Evolutionary conservation across 179 eudicot species (phyloP).

Genomic region (Corrigiola litoralis): DNA sequence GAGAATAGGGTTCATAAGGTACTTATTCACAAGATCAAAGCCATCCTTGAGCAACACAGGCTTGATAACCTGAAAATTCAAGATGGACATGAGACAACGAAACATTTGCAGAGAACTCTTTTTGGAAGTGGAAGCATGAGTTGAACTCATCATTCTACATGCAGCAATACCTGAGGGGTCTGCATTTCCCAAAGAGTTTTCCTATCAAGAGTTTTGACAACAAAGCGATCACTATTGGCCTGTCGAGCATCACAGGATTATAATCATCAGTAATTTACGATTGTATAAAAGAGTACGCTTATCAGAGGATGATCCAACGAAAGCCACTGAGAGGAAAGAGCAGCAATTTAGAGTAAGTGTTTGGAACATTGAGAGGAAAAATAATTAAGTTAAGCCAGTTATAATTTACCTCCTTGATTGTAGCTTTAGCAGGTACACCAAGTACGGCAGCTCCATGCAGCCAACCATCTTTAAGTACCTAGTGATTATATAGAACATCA

Average conservation of each 20-base stretch:
- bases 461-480: constrained; percentile 89
- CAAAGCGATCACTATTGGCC: constrained; percentile 72
- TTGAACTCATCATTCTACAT: neutral
- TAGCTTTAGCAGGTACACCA: constrained; percentile 96
- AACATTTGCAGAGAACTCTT: neutral
- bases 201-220: constrained; percentile 81
- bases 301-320: neutral
- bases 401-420: constrained; percentile 79
- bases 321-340: neutral
- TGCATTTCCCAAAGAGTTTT: constrained; percentile 99
- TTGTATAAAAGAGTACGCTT: neutral
- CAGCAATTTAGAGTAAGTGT: no score
- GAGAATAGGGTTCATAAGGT: constrained; percentile 2
- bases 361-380: no score
- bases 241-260: constrained; percentile 26
- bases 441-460: constrained; percentile 94
- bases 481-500: neutral
- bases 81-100: neutral
- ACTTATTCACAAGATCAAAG: constrained; percentile 89
- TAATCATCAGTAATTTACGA: neutral
- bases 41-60: constrained; percentile 85
- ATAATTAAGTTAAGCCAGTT: neutral
- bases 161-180: constrained; percentile 80
- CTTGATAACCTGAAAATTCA: constrained; percentile 64
- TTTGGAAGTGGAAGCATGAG: neutral